These are phyloP conservation scores for Capsicum rhomboideum DNA, from an alignment of 257 asterid genomes.

Conservation along the genomic window DNA sequence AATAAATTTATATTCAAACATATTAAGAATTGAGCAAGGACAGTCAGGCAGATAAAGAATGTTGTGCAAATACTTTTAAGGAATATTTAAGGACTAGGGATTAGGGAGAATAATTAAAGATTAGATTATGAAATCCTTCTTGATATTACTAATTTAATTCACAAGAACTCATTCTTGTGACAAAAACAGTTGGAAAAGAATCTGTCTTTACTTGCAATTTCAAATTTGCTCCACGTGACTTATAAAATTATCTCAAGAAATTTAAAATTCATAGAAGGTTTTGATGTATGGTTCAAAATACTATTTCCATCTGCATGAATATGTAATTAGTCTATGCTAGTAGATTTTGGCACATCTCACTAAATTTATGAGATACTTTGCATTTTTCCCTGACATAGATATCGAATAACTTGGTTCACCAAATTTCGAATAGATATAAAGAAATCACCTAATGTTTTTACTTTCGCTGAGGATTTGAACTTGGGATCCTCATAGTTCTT, in stretches of 20 bases:
- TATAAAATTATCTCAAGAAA: not conserved
- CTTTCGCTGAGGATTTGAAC: too few relatives aligned
- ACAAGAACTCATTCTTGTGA: not conserved
- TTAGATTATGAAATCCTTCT: not conserved
- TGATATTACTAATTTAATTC: not conserved
- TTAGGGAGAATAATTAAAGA: not conserved
- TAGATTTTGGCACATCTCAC: not conserved
- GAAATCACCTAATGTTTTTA: too few relatives aligned
- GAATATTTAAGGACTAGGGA: not conserved
- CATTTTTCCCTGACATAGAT: too few relatives aligned
- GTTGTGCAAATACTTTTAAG: not conserved
- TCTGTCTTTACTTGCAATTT: not conserved
- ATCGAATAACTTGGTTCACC: too few relatives aligned
- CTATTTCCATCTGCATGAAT: not conserved
- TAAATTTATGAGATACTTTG: too few relatives aligned
- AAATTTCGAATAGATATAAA: too few relatives aligned
- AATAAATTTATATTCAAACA: not conserved
- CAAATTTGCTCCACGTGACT: not conserved
- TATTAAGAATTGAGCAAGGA: not conserved
- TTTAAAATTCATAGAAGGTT: not conserved
- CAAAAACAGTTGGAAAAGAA: not conserved
- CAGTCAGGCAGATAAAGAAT: not conserved
- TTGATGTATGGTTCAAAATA: not conserved
- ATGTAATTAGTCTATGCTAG: not conserved
- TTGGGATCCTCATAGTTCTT: too few relatives aligned